phyloP scores from a whole-genome alignment of 2,329 filamentous ascomycete species.

The Colletotrichum horii region DNA sequence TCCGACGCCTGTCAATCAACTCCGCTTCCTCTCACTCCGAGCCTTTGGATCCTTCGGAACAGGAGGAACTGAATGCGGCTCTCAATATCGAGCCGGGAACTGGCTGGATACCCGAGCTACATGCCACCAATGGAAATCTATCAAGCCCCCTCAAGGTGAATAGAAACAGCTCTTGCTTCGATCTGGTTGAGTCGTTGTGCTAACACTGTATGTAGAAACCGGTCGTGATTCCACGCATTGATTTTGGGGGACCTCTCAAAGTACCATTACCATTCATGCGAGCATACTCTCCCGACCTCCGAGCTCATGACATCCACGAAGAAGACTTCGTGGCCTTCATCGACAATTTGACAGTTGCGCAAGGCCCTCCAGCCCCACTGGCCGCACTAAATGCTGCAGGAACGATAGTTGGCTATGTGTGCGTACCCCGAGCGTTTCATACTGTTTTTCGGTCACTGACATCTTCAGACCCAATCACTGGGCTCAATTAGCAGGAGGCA shows the following conservation, averaged over 20 bases:
- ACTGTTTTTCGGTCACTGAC: not conserved
- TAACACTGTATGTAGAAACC: not conserved
- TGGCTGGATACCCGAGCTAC: not conserved
- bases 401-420: not conserved
- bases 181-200: not conserved
- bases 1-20: not conserved
- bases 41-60: not conserved
- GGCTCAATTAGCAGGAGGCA: not conserved
- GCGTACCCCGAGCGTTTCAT: not conserved
- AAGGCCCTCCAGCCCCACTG: not conserved
- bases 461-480: not conserved
- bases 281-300: not conserved
- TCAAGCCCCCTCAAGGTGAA: not conserved
- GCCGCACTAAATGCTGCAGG: not conserved
- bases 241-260: not conserved
- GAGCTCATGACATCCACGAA: not conserved
- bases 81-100: not conserved
- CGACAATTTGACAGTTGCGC: not conserved
- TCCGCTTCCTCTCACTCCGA: not conserved
- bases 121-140: not conserved
- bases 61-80: not conserved
- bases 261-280: not conserved
- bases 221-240: not conserved
- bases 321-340: not conserved
- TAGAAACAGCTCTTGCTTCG: not conserved